Base-by-base conservation (phyloP, 2,329 filamentous ascomycete genomes). In the Aulographum hederae region DNA sequence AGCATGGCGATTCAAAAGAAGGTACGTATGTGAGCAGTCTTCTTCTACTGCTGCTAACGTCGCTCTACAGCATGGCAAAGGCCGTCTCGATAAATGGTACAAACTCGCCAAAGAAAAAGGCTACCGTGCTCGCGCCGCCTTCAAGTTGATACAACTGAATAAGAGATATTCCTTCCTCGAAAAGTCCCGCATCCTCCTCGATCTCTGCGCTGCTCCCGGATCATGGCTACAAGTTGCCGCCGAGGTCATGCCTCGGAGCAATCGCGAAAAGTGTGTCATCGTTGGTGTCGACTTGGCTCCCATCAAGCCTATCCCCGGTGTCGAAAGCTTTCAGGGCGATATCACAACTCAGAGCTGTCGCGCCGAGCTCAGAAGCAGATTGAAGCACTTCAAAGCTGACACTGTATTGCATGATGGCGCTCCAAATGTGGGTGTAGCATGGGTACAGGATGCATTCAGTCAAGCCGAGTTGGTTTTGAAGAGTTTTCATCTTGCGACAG, bases 1-100 rank as follows among this genome's bases (percentile, higher is more conserved):
- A n/a, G n/a, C 35, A 95, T 95, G 89, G 85, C 81, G 48, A 86
- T 95, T 48, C 82, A 95, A 52, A 94, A 95, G 69, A 95, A 95
- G 60, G 67, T 65, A 42, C 33, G 48, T 26, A 32, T 30, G 41
- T 33, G 3, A 27, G 32, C 28, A 3, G 28, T 19, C 6, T 15
- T 10, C 44, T 30, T 37, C 38, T 14, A 4, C 18, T 21, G 25
- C 8, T 36, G 25, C n/a, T 31, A 20, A 3, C 18, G 34, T 18
- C 41, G 10, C 21, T 28, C 14, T 35, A 33, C 36, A 69, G 69
- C 79, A 93, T 61, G 86, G 84, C 60, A 95, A 95, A 63, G 86
- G 86, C 57, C 85, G 86, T 70, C 67, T 94, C 48, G 89, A 98
- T 59, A 94, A 95, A 59, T 95, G 85, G 81, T 98, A 95, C 60